A percentile compares a stretch with the other conserved stretches of the same genome.
These are phyloP conservation scores for Solanum rostratum DNA, from an alignment of 257 asterid species.

Conservation along the genomic window DNA sequence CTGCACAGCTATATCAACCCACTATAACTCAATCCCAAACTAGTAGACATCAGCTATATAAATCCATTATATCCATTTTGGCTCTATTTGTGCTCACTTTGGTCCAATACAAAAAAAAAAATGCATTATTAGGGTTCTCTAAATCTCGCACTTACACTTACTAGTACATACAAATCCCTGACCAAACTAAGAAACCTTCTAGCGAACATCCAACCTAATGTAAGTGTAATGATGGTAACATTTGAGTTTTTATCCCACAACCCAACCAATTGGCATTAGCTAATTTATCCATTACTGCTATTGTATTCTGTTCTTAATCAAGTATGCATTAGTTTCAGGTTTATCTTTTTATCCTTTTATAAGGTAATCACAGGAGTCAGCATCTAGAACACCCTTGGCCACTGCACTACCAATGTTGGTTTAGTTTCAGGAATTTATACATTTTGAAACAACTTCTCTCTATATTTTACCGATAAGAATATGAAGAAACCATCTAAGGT, in stretches of 20 bases:
- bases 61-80: not conserved
- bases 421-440: not conserved
- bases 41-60: not conserved
- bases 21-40: not conserved
- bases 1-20: not conserved
- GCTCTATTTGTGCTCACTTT: not conserved
- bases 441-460: not conserved
- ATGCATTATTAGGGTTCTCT: not conserved
- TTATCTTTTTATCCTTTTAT: not conserved
- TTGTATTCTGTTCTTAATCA: not conserved
- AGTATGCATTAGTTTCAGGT: not conserved
- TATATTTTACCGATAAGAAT: not conserved
- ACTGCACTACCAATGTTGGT: not conserved
- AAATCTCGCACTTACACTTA: not conserved
- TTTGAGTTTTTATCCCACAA: not conserved
- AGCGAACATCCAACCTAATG: not conserved
- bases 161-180: not conserved
- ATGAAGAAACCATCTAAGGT: not conserved
- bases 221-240: not conserved
- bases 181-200: not conserved
- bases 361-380: not conserved
- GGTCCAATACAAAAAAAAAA: not conserved
- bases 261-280: not conserved
- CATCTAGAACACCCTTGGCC: not conserved
- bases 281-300: not conserved